Conservation (phyloP, 2,329 filamentous ascomycete species). For the Proliferodiscus dingleyae region DNA sequence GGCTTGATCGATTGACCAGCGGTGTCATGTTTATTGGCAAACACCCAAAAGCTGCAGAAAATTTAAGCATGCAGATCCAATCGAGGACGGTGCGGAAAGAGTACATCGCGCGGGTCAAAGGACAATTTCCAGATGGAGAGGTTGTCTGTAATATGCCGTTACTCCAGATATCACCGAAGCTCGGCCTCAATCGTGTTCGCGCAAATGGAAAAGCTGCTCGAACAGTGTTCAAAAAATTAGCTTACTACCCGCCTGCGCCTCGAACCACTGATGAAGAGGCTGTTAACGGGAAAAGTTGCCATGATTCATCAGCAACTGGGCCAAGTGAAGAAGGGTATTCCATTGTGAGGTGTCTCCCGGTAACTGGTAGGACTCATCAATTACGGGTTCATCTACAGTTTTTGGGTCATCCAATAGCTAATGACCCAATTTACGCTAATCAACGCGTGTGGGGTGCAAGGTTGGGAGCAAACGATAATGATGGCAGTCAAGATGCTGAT, state of each 20-base stretch:
- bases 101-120: constrained; percentile 86
- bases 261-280: constrained; percentile 41
- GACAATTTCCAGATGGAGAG: constrained; percentile 86
- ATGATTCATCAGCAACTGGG: not conserved
- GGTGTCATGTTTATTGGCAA: constrained; percentile 99
- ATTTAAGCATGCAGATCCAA: constrained; percentile 70
- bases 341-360: constrained; percentile 86
- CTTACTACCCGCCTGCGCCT: constrained; percentile 9
- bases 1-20: constrained; percentile 89
- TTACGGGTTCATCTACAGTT: constrained; percentile 92
- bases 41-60: constrained; percentile 71
- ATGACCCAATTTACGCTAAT: constrained; percentile 97
- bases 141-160: constrained; percentile 92
- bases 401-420: constrained; percentile 89
- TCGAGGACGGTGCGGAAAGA: constrained; percentile 86
- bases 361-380: constrained; percentile 93
- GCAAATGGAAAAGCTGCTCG: constrained; percentile 86
- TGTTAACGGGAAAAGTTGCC: not conserved
- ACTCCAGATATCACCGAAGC: constrained; percentile 87
- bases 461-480: constrained; percentile 63
- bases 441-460: constrained; percentile 81
- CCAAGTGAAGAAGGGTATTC: constrained; percentile 66
- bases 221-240: constrained; percentile 71
- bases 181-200: constrained; percentile 89
- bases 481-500: constrained; percentile 68